Evolutionary conservation across 192 early-diverging fungal genomes (phyloP).

Genomic region (Coemansia sp.): DNA sequence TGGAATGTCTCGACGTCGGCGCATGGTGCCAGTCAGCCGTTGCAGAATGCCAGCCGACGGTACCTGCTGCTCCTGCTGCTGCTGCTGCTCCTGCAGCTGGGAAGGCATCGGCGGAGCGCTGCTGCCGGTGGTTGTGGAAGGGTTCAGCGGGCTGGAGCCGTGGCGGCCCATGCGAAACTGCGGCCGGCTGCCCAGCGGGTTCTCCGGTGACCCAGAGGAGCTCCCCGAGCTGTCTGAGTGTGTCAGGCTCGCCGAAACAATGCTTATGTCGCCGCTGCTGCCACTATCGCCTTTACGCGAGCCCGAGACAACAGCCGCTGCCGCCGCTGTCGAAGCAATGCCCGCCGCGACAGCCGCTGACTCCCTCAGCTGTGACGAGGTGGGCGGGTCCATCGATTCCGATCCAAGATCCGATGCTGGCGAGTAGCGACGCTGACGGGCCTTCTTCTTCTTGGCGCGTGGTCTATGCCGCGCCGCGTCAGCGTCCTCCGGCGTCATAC

Average conservation of each 20-base stretch:
- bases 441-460: constrained; percentile 6
- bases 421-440: constrained; percentile 24
- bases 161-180: constrained; percentile 50
- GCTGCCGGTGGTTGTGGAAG: constrained; percentile 30
- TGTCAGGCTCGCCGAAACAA: constrained; percentile 4
- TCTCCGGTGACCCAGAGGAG: neutral
- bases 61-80: constrained; percentile 13
- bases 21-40: constrained; percentile 33
- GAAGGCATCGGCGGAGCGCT: constrained; percentile 34
- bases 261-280: constrained; percentile 4
- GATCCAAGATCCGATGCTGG: neutral
- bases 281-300: neutral
- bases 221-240: neutral
- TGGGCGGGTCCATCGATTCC: neutral
- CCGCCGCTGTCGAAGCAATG: constrained; percentile 6
- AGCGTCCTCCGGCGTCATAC: constrained; percentile 13
- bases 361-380: neutral
- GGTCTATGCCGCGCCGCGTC: constrained; percentile 10
- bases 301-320: neutral
- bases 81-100: neutral
- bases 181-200: constrained; percentile 7
- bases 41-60: constrained; percentile 19
- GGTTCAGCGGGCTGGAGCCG: constrained; percentile 51
- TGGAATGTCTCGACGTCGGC: constrained; percentile 16
- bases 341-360: constrained; percentile 6